These are phyloP conservation scores for Diospyros kaki DNA, from an alignment of 148 eudicot species.

Conservation along the genomic window DNA sequence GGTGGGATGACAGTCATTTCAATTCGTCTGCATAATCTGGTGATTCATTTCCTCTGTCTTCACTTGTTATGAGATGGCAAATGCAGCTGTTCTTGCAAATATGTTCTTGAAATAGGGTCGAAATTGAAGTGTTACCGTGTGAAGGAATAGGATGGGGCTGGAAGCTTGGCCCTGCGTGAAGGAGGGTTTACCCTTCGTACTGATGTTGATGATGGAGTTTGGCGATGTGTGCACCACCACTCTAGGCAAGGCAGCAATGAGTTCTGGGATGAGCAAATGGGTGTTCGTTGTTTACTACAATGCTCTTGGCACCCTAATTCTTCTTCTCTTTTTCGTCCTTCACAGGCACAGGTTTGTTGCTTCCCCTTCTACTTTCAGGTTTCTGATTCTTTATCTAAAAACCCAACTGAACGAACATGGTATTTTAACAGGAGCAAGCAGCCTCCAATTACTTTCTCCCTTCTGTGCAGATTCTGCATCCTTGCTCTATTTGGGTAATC, in stretches of 20 bases:
- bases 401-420: not conserved
- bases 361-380: not conserved
- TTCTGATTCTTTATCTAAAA: not conserved
- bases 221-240: slow-evolving; percentile 44
- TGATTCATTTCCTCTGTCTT: too few relatives aligned
- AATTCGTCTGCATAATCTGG: too few relatives aligned
- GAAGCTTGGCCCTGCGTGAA: not conserved
- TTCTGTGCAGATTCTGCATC: slow-evolving; percentile 42
- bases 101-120: too few relatives aligned
- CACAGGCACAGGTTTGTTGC: slow-evolving; percentile 28
- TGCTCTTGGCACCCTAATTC: slow-evolving; percentile 48
- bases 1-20: too few relatives aligned
- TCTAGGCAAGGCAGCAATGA: slow-evolving; percentile 60
- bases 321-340: slow-evolving; percentile 33
- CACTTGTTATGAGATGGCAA: too few relatives aligned
- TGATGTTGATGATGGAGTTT: slow-evolving; percentile 44
- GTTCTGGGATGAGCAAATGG: slow-evolving; percentile 48
- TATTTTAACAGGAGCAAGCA: slow-evolving; percentile 28
- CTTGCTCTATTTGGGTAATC: slow-evolving; percentile 63
- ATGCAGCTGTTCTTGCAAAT: too few relatives aligned
- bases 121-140: too few relatives aligned
- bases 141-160: slow-evolving; percentile 14
- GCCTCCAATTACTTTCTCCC: slow-evolving; percentile 42
- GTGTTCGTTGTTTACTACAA: slow-evolving; percentile 55
- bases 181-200: slow-evolving; percentile 35